A percentile compares a stretch with the other conserved stretches of the same genome.
Conservation (phyloP, 2,329 filamentous ascomycete species). For the Colletotrichum nymphaeae region DNA sequence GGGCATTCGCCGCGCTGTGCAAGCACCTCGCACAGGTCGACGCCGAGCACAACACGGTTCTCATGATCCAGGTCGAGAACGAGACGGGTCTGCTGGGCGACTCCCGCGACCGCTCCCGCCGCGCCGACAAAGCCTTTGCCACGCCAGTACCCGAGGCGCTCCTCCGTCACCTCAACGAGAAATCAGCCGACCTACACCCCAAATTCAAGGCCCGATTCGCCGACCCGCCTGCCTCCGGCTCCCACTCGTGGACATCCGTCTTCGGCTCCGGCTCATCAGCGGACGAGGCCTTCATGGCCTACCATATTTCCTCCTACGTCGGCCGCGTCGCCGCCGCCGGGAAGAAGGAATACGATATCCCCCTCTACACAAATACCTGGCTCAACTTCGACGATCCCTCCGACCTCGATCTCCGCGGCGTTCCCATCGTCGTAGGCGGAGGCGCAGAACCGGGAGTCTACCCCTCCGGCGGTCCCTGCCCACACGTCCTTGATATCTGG, state of each 20-base stretch:
- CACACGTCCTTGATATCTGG: constrained; percentile 53
- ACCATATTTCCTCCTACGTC: constrained; percentile 48
- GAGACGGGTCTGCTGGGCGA: constrained; percentile 64
- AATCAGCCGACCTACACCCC: constrained; percentile 40
- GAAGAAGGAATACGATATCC: constrained; percentile 46
- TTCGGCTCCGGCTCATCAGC: constrained; percentile 45
- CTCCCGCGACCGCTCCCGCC: constrained; percentile 57
- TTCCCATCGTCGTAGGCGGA: constrained; percentile 49
- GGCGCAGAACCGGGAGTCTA: constrained; percentile 49
- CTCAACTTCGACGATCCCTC: constrained; percentile 47
- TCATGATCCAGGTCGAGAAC: constrained; percentile 70
- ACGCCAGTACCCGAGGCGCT: constrained; percentile 44
- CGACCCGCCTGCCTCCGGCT: constrained; percentile 38
- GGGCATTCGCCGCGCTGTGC: constrained; percentile 47
- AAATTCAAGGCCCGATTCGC: constrained; percentile 44
- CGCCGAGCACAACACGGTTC: constrained; percentile 56
- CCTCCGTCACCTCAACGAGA: constrained; percentile 39
- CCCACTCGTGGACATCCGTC: constrained; percentile 45
- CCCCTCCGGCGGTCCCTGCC: constrained; percentile 48
- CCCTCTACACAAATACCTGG: constrained; percentile 50
- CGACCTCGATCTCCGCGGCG: constrained; percentile 44
- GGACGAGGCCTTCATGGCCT: constrained; percentile 51
- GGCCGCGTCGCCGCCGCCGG: constrained; percentile 48
- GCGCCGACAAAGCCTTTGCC: constrained; percentile 54
- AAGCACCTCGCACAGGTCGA: constrained; percentile 54